Conservation (phyloP, 2,329 filamentous ascomycete genomes). For the Uncinocarpus reesii region DNA sequence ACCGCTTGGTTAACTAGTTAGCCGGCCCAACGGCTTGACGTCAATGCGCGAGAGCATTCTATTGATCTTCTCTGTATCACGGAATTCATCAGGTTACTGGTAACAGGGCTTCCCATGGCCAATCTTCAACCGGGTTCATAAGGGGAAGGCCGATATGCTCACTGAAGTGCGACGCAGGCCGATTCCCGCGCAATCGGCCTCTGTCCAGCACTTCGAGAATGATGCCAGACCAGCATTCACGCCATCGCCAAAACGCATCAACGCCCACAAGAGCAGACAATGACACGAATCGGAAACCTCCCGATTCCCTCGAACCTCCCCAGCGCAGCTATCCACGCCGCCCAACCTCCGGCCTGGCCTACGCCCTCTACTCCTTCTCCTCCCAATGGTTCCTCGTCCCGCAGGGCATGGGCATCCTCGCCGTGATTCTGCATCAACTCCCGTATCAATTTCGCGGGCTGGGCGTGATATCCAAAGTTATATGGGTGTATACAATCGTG, state of each 20-base stretch:
- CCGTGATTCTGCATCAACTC: slow-evolving; percentile 29
- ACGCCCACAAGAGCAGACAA: background rate
- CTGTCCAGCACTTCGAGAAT: background rate
- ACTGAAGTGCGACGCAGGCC: background rate
- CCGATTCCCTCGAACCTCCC: background rate
- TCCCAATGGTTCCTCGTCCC: slow-evolving; percentile 33
- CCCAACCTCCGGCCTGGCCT: slow-evolving; percentile 3
- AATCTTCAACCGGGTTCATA: too few species aligned
- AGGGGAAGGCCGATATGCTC: too few species aligned
- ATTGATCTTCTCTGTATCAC: too few species aligned
- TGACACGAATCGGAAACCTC: background rate
- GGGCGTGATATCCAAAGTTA: slow-evolving; percentile 28
- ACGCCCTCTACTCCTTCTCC: slow-evolving; percentile 27
- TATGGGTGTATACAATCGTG: slow-evolving; percentile 33
- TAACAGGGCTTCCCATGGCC: too few species aligned
- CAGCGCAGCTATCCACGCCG: background rate
- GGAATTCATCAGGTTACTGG: too few species aligned
- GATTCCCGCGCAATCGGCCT: background rate
- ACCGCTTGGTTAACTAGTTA: too few species aligned
- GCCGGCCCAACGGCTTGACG: too few species aligned
- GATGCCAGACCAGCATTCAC: background rate
- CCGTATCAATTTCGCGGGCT: slow-evolving; percentile 36
- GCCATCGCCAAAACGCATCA: background rate
- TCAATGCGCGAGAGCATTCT: too few species aligned
- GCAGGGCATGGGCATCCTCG: slow-evolving; percentile 31